Base-by-base conservation (phyloP, 2,329 filamentous ascomycete genomes). In the Aspergillus sp. region DNA sequence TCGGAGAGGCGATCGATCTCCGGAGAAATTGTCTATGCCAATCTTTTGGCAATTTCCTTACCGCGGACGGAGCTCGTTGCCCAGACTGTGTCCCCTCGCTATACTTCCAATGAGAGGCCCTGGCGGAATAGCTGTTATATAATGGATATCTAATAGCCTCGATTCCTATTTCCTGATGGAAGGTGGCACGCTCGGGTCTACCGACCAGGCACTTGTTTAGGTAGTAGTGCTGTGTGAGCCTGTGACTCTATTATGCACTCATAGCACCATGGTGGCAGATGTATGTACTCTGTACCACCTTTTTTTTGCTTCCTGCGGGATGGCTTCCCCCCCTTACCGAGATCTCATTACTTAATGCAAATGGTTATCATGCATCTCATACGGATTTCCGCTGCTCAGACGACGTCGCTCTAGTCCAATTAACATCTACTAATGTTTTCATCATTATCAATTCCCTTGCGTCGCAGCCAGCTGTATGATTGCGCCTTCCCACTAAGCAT, bases 341-440 rank as follows among this genome's bases (percentile, higher is more conserved):
- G 46, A 55, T 59, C 47, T 53, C 57, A 56, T 59, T 59, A 59
- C 57, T 56, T 59, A 59, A 59, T 59, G 45, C 46, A 46, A 36
- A 56, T 45, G 54, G 49, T 20, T 29, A 56, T 59, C 51, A 55
- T 47, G 20, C 32, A 57, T 54, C 42, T 24, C 55, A 36, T 57
- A 42, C 55, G 26, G 32, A 14, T 31, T 24, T 36, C 49, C 50
- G 39, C 31, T 29, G 14, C 20, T 36, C 46, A 58, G 46, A 54
- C 55, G 46, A 53, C 46, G 39, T 36, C 22, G 14, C 18, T 20
- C 29, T 9, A 47, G 24, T 39, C 56, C 56, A 58, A 58, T 58
- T 29, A 54, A 18, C 45, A 26, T 16, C 31, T 16, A 29, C 18
- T 6, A 14, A 14, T 24, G 9, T 29, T 14, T 47, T 53, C 54